A percentile compares a stretch with the other conserved stretches of the same genome.
Conservation (phyloP, 2,329 filamentous ascomycete genomes). For the Penicillium sp. region DNA sequence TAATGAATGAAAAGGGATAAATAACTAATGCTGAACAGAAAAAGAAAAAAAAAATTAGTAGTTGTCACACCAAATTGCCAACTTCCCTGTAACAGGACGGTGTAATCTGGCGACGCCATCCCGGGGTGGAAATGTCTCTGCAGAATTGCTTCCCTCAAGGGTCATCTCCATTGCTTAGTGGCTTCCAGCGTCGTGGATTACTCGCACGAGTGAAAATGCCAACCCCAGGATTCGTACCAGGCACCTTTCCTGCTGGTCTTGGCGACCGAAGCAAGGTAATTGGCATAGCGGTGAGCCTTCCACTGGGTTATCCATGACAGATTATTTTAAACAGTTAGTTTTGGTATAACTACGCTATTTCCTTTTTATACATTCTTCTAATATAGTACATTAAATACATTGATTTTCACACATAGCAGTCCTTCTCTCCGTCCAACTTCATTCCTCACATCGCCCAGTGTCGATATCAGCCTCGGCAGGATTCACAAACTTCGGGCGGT, state of each 20-base stretch:
- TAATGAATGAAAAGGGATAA: too few species aligned
- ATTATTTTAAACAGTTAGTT: slow-evolving; percentile 18
- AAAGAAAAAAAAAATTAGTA: slow-evolving; percentile 29
- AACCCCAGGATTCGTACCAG: slow-evolving; percentile 56
- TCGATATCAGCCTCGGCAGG: slow-evolving; percentile 1
- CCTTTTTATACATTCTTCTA: too few species aligned
- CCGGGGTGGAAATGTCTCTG: slow-evolving; percentile 55
- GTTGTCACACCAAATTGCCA: slow-evolving; percentile 40
- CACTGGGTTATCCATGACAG: slow-evolving; percentile 45
- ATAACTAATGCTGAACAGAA: too few species aligned
- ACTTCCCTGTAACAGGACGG: slow-evolving; percentile 41
- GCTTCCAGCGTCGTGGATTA: slow-evolving; percentile 54
- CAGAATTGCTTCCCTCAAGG: slow-evolving; percentile 60
- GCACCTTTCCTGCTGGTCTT: slow-evolving; percentile 45
- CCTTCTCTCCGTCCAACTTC: too few species aligned
- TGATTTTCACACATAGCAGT: too few species aligned
- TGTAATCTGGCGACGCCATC: slow-evolving; percentile 56
- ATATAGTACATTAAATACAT: too few species aligned
- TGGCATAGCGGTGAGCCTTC: slow-evolving; percentile 38
- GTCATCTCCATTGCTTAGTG: slow-evolving; percentile 55
- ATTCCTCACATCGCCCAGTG: slow-evolving; percentile 2
- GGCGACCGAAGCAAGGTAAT: slow-evolving; percentile 38
- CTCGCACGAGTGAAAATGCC: slow-evolving; percentile 54
- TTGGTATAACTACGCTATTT: background rate
- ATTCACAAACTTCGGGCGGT: slow-evolving; percentile 1